Evolutionary conservation across 2,329 filamentous ascomycete species (phyloP), one percentile per base, ranked within the genome.

Genomic region (Paecilomyces sp.): DNA sequence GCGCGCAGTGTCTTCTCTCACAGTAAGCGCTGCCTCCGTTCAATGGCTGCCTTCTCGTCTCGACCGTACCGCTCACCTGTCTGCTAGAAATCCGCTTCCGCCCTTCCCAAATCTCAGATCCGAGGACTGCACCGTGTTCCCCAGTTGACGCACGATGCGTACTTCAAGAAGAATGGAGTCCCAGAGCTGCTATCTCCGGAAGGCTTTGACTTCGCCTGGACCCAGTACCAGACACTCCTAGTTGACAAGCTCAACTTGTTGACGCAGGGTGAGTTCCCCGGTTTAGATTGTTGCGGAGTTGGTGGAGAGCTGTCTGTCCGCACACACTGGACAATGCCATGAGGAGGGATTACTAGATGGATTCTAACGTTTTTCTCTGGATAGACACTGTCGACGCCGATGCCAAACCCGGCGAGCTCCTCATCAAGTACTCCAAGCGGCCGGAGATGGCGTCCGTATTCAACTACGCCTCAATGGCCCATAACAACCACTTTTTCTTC

Each of bases 391-490:
- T 85, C 18, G 82, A 84, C 69, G 87, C 87, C 65, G 77, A 85
- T 72, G 78, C 82, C 65, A 78, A 82, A 56, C 75, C 85, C 62
- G 87, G 89, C 75, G 80, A 86, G 54, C 86, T 96, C 70, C 77
- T 90, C 70, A 81, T 93, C 70, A 81, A 85, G 70, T 88, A 88
- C 61, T 90, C 93, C 61, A 91, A 92, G 75, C 85, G 94, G 70
- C 88, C 93, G 53, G 81, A 82, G 66, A 81, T 84, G 63, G 94
- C 94, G 51, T 82, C 88, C 67, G 80, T 88, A 73, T 99, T 99
- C 86, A 99, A 97, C 84, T 86, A 95, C 75, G 94, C 94, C 75
- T 96, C 91, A 68, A 96, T 96, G 90, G 90, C 91, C 59, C 89
- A 90, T 83, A 97, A 97, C 85, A 97, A 87, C 75, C 83, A 87